phyloP scores from a whole-genome alignment of 2,329 filamentous ascomycete genomes.

The Kalmusia sp. region DNA sequence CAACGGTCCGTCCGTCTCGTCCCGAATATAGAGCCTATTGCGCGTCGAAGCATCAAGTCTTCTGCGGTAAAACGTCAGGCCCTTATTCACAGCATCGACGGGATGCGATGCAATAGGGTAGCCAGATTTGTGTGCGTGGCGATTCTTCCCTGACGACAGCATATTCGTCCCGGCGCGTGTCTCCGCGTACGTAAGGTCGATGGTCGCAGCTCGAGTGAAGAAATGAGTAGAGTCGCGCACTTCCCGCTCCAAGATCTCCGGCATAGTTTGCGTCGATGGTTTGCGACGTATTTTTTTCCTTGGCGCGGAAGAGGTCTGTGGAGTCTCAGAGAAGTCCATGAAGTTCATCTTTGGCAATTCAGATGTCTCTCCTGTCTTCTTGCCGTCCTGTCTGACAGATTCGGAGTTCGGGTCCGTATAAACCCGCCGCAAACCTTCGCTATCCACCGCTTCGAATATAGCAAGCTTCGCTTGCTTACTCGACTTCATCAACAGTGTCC shows the following conservation, averaged over 20 bases:
- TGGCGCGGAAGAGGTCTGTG: constrained; percentile 9
- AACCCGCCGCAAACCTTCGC: constrained; percentile 10
- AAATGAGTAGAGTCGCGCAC: constrained; percentile 20
- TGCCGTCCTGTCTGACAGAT: constrained; percentile 4
- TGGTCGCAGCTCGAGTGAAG: constrained; percentile 24
- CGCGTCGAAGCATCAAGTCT: constrained; percentile 31
- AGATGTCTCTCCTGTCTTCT: constrained; percentile 1
- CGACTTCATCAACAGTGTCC: constrained; percentile 32
- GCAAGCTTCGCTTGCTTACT: constrained; percentile 24
- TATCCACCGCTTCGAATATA: constrained; percentile 23
- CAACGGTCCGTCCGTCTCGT: constrained; percentile 17
- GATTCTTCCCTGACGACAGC: no score
- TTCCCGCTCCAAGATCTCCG: constrained; percentile 13
- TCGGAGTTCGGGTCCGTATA: constrained; percentile 21
- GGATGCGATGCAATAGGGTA: constrained; percentile 17
- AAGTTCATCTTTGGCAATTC: constrained; percentile 24
- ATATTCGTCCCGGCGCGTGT: constrained; percentile 8
- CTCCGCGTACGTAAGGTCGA: constrained; percentile 18
- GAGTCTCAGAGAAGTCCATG: constrained; percentile 30
- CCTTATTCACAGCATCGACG: constrained; percentile 14
- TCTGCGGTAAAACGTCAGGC: constrained; percentile 29
- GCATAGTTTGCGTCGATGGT: constrained; percentile 19
- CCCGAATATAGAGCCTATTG: constrained; percentile 30
- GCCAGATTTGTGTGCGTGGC: constrained; percentile 15
- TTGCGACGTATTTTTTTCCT: constrained; percentile 28